These are phyloP conservation scores for Prunus armeniaca DNA, from an alignment of 306 rosid genomes.

Conservation along the genomic window DNA sequence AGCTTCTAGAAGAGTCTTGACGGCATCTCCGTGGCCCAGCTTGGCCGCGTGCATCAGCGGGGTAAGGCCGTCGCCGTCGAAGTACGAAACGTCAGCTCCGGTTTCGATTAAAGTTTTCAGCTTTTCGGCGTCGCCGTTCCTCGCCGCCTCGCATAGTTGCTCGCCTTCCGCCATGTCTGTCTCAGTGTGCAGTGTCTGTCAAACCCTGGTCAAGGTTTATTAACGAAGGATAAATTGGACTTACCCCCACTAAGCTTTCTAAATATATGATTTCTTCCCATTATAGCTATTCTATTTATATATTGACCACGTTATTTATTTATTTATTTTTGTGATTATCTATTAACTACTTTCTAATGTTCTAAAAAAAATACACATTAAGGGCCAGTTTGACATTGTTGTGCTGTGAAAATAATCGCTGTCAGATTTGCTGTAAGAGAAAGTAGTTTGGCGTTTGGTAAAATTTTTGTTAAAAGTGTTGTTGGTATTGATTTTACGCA, in stretches of 20 bases:
- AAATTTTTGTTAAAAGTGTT: too few relatives aligned
- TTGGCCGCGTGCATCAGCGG: slow-evolving; percentile 94
- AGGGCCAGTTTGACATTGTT: too few relatives aligned
- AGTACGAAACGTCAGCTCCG: slow-evolving; percentile 61
- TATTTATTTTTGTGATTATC: too few relatives aligned
- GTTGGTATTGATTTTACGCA: too few relatives aligned
- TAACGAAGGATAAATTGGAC: not conserved
- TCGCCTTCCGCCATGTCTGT: slow-evolving; percentile 47
- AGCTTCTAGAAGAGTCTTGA: slow-evolving; percentile 57
- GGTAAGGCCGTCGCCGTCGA: slow-evolving; percentile 66
- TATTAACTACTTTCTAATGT: too few relatives aligned
- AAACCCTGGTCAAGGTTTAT: not conserved
- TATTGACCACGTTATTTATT: not conserved
- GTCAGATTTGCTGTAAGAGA: too few relatives aligned
- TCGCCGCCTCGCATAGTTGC: slow-evolving; percentile 69
- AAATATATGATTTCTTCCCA: not conserved
- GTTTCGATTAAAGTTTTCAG: slow-evolving; percentile 46
- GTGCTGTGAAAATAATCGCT: too few relatives aligned
- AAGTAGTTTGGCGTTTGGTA: too few relatives aligned
- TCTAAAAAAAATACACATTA: too few relatives aligned
- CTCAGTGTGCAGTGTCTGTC: not conserved
- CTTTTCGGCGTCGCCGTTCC: slow-evolving; percentile 48
- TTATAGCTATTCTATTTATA: too few relatives aligned
- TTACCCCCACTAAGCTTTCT: not conserved
- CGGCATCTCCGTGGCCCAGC: slow-evolving; percentile 56